Evolutionary conservation across 768 basidiomycete species (phyloP).

Genomic region (Suillus paluster): DNA sequence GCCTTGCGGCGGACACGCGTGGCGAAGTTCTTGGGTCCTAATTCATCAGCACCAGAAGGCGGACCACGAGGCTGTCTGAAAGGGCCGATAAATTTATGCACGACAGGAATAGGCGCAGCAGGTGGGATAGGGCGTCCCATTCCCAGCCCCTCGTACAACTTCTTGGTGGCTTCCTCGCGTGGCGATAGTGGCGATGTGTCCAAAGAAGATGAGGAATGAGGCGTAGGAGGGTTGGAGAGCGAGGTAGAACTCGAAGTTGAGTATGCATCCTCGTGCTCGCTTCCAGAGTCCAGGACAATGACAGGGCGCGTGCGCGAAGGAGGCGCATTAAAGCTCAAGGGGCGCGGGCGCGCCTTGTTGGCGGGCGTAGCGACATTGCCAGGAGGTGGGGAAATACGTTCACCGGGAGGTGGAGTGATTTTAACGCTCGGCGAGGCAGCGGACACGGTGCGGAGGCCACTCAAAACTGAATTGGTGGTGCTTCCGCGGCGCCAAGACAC

Average conservation of each 20-base stretch:
- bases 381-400: slow-evolving; percentile 59
- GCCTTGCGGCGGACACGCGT: slow-evolving; percentile 84
- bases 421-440: slow-evolving; percentile 63
- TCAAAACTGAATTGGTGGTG: slow-evolving; percentile 71
- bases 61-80: slow-evolving; percentile 88
- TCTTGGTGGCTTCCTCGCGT: slow-evolving; percentile 86
- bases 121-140: slow-evolving; percentile 68
- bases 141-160: slow-evolving; percentile 87
- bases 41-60: slow-evolving; percentile 84
- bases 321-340: slow-evolving; percentile 61
- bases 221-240: slow-evolving; percentile 76
- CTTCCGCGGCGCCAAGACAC: slow-evolving; percentile 81
- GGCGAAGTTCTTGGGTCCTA: slow-evolving; percentile 89
- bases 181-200: slow-evolving; percentile 67
- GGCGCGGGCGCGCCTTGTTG: slow-evolving; percentile 61
- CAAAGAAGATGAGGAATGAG: slow-evolving; percentile 66
- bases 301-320: slow-evolving; percentile 50
- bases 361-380: slow-evolving; percentile 26
- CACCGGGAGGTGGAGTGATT: slow-evolving; percentile 72
- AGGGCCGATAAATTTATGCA: slow-evolving; percentile 49
- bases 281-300: slow-evolving; percentile 60
- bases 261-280: slow-evolving; percentile 57
- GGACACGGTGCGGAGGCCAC: slow-evolving; percentile 62
- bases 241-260: slow-evolving; percentile 65
- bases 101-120: slow-evolving; percentile 23